Evolutionary conservation across 148 eudicot genomes (phyloP).

Genomic region (Chenopodium formosanum): DNA sequence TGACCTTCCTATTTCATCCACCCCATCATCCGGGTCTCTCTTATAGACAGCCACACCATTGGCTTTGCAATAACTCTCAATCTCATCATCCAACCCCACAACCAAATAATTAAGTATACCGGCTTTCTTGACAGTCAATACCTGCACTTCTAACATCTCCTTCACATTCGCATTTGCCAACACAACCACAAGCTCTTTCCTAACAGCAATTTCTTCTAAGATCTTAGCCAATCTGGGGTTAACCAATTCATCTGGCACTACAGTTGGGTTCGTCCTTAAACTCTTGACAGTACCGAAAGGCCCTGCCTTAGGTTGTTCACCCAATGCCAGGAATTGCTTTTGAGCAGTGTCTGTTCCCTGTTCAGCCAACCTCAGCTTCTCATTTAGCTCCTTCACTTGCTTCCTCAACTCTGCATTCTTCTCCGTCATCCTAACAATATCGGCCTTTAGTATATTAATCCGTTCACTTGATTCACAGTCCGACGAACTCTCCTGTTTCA

Average conservation of each 20-base stretch:
- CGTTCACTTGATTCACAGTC: slow-evolving; percentile 29
- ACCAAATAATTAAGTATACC: slow-evolving; percentile 75
- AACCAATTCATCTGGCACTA: slow-evolving; percentile 71
- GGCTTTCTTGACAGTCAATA: slow-evolving; percentile 58
- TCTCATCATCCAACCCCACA: slow-evolving; percentile 76
- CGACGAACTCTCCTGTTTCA: neutral
- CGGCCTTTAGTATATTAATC: slow-evolving; percentile 56
- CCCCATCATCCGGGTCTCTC: slow-evolving; percentile 72
- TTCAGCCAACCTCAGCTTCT: slow-evolving; percentile 58
- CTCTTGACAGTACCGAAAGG: slow-evolving; percentile 86
- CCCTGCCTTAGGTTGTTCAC: slow-evolving; percentile 73
- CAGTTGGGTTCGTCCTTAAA: slow-evolving; percentile 79
- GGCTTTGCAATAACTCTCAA: slow-evolving; percentile 54
- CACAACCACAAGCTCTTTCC: slow-evolving; percentile 73
- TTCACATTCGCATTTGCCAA: slow-evolving; percentile 82
- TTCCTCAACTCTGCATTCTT: slow-evolving; percentile 68
- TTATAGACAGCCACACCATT: slow-evolving; percentile 63
- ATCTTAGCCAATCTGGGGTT: slow-evolving; percentile 79
- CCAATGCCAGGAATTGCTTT: slow-evolving; percentile 52
- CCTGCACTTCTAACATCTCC: slow-evolving; percentile 67
- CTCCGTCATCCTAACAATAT: slow-evolving; percentile 44
- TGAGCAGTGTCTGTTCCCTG: slow-evolving; percentile 58
- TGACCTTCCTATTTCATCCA: slow-evolving; percentile 60
- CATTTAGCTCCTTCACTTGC: slow-evolving; percentile 61
- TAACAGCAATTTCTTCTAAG: slow-evolving; percentile 52